Evolutionary conservation across 805 yeast genomes (phyloP).

Genomic region (Isabelozyma gotoi): DNA sequence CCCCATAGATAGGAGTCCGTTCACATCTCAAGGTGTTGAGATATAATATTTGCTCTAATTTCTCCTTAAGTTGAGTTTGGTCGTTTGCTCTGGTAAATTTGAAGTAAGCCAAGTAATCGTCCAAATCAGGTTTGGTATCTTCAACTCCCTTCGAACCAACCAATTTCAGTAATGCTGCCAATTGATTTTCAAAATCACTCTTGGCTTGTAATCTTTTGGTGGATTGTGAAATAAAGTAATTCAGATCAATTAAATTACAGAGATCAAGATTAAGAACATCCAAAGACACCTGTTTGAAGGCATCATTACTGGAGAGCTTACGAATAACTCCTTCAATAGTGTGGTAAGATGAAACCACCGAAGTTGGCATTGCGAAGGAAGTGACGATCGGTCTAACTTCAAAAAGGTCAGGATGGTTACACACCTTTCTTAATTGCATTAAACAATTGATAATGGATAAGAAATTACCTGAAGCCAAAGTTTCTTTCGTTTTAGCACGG

Average conservation of each 20-base stretch:
- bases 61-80: constrained; percentile 51
- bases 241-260: constrained; percentile 43
- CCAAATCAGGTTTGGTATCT: constrained; percentile 20
- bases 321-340: constrained; percentile 36
- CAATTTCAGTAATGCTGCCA: constrained; percentile 40
- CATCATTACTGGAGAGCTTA: constrained; percentile 18
- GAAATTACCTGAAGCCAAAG: constrained; percentile 91
- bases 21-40: constrained; percentile 66
- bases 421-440: constrained; percentile 96
- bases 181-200: constrained; percentile 42
- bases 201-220: constrained; percentile 49
- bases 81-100: constrained; percentile 52
- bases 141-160: constrained; percentile 17
- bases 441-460: constrained; percentile 92
- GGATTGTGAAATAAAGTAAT: constrained; percentile 47
- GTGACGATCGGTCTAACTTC: constrained; percentile 95
- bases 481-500: constrained; percentile 91
- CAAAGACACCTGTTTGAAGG: constrained; percentile 39
- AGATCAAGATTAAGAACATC: constrained; percentile 62
- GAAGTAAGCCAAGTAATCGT: constrained; percentile 57
- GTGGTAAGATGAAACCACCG: constrained; percentile 55
- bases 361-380: constrained; percentile 71
- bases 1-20: constrained; percentile 67
- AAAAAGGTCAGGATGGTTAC: constrained; percentile 94
- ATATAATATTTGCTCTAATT: constrained; percentile 56